Evolutionary conservation across 345 rosid species (phyloP).

Genomic region (Brassica nigra): DNA sequence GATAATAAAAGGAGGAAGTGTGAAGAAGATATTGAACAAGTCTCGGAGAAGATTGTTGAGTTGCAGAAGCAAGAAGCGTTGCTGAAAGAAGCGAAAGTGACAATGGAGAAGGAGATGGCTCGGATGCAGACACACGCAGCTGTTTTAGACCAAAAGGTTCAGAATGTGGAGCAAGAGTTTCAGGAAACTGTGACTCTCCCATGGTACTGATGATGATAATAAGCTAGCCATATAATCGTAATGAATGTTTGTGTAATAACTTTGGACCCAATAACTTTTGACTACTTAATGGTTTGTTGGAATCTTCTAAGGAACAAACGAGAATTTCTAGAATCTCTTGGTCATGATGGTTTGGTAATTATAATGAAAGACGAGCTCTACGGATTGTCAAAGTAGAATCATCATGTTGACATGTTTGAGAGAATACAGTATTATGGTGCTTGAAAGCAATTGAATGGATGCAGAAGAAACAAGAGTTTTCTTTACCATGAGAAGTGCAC

Average conservation of each 20-base stretch:
- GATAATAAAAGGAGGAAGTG: constrained; percentile 35
- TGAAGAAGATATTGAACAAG: constrained; percentile 43
- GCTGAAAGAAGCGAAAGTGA: constrained; percentile 41
- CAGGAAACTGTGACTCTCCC: constrained; percentile 44
- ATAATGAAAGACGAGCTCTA: no score
- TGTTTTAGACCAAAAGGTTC: constrained; percentile 32
- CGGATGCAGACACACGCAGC: constrained; percentile 35
- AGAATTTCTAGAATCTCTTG: no score
- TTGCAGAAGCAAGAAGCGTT: constrained; percentile 43
- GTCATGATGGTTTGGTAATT: no score
- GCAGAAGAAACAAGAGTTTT: no score
- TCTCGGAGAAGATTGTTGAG: constrained; percentile 48
- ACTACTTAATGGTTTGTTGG: neutral
- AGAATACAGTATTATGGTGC: no score
- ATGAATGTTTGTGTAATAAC: neutral
- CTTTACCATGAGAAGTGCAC: no score
- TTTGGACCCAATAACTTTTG: neutral
- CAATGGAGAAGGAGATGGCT: constrained; percentile 33
- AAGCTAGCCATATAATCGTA: neutral
- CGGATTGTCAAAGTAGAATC: no score
- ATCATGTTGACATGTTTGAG: no score
- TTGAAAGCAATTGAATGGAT: no score
- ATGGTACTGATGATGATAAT: constrained; percentile 47
- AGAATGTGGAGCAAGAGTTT: constrained; percentile 38
- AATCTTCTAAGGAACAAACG: neutral